Evolutionary conservation across 2,329 filamentous ascomycete genomes (phyloP).

Genomic region (Calonectria henricotiae): DNA sequence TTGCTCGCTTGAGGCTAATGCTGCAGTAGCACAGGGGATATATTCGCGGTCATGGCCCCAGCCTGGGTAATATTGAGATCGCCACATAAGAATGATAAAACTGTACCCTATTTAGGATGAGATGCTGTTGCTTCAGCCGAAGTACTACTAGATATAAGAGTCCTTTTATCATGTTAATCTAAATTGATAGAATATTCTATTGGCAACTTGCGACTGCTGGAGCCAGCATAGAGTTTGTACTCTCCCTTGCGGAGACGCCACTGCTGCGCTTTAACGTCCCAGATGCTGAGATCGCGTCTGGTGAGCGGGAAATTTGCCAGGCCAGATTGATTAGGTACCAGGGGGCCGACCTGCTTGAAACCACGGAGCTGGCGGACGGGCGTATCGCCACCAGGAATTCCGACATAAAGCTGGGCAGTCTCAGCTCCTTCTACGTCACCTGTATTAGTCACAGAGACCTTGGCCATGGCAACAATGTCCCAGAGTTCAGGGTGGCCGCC

Average conservation of each 20-base stretch:
- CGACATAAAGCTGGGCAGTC: constrained; percentile 84
- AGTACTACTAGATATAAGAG: background rate
- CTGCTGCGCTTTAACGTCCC: constrained; percentile 9
- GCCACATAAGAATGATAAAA: no score
- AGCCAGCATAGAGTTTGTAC: constrained; percentile 9
- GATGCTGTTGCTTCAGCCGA: background rate
- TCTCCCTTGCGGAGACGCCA: constrained; percentile 17
- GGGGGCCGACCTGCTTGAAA: constrained; percentile 75
- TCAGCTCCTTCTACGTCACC: constrained; percentile 78
- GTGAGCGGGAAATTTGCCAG: constrained; percentile 8
- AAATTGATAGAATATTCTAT: background rate
- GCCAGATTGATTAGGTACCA: background rate
- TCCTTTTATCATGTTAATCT: background rate
- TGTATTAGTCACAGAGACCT: constrained; percentile 80
- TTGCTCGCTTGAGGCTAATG: no score
- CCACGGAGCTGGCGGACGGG: constrained; percentile 78
- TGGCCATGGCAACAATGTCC: constrained; percentile 80
- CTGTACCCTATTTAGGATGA: no score
- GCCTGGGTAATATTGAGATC: no score
- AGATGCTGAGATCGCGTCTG: background rate
- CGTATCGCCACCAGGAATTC: constrained; percentile 84
- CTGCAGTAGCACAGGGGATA: no score
- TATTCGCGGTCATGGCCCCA: no score
- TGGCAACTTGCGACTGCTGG: constrained; percentile 2
- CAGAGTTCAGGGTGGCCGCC: constrained; percentile 79